Base-by-base conservation (phyloP, 202 grass and related monocot genomes). In the Zizania palustris region DNA sequence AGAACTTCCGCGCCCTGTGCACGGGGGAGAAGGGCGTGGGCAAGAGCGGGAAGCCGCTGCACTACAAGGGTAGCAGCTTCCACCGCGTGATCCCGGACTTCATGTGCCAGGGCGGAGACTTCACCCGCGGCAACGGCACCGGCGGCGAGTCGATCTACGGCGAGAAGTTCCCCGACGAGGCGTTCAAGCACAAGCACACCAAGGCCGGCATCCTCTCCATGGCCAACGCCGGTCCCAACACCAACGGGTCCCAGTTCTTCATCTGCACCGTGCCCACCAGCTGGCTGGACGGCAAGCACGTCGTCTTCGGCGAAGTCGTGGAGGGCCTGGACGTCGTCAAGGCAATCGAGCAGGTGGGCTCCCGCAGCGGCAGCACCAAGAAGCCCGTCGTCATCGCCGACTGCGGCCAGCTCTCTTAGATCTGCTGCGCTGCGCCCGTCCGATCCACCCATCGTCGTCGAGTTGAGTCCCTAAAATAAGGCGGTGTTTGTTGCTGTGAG, bases 61-160 rank as follows among this genome's bases (percentile, higher is more conserved):
- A 87, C 81, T 93, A 54, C 81, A 93, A 90, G 87, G 90, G 87
- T 0, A 85, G 81, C 0, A 0, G 9, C 0, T 93, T 93, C 76
- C 90, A 93, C 90, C 87, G 90, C 61, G 87, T 93, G 0, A 93
- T 93, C 87, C 73, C 90, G 4, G 51, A 78, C 0, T 93, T 93
- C 84, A 93, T 93, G 90, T 93, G 90, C 74, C 90, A 90, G 69
- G 90, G 90, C 74, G 90, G 90, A n/a, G 90, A 93, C 75, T 93
- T 93, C 87, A 93, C 90, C 18, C 5, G 14, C 3, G 77, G 90
- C 63, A 87, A 93, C 64, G 84, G 90, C 4, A 93, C 81, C 0
- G 90, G 90, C 2, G 90, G 90, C 2, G 90, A 90, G 79, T 93
- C 90, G 57, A 87, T 93, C 71, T 93, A 93, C 81, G 87, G 90